phyloP scores from a whole-genome alignment of 306 rosid genomes.

The Fragaria iinumae region DNA sequence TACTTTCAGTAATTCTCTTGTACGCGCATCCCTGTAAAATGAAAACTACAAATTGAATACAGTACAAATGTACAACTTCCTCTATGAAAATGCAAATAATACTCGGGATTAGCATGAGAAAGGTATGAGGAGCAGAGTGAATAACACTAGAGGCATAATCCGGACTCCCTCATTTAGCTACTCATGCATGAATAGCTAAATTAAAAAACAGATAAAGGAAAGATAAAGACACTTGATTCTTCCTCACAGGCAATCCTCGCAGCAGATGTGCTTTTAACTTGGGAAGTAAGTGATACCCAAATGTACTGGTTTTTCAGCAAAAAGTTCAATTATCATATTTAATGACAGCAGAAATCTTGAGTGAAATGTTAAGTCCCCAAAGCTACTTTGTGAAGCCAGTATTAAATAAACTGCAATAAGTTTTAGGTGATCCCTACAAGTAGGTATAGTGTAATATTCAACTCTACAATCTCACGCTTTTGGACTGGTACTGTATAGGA shows the following conservation, averaged over 20 bases:
- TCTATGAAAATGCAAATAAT: neutral
- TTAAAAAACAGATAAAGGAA: neutral
- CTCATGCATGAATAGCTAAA: neutral
- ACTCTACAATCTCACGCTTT: neutral
- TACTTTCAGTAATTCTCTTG: constrained; percentile 85
- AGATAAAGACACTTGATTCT: neutral
- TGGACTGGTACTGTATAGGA: neutral
- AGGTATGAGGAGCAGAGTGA: constrained; percentile 1
- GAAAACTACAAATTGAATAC: constrained; percentile 33
- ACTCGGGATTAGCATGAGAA: constrained; percentile 8
- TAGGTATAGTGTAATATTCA: neutral
- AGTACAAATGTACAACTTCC: neutral
- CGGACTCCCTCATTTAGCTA: neutral
- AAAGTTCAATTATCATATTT: neutral
- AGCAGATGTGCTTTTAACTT: neutral
- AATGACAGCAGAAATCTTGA: neutral
- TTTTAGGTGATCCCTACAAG: neutral
- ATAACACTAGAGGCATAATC: neutral
- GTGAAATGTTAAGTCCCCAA: neutral
- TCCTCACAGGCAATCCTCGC: neutral
- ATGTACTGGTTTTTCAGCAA: neutral
- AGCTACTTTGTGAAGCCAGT: neutral
- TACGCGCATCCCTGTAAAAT: constrained; percentile 70
- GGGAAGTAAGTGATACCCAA: neutral
- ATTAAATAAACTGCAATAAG: neutral